Evolutionary conservation across 192 early-diverging fungal species (phyloP).

Genomic region (Allomyces macrogynus): DNA sequence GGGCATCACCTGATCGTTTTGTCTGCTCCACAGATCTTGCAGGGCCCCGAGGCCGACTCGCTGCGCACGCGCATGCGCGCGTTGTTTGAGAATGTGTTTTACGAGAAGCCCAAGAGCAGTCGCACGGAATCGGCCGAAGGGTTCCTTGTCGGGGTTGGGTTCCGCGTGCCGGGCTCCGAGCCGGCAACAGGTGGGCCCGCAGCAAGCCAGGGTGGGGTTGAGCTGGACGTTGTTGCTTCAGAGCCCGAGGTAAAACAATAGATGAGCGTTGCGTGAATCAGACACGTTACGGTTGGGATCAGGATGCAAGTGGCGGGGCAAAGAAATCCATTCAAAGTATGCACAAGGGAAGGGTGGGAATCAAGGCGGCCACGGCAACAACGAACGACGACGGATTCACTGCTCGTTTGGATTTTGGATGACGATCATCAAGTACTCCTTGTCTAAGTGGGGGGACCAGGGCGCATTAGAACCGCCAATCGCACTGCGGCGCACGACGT

Average conservation of each 20-base stretch:
- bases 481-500: background rate
- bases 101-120: background rate
- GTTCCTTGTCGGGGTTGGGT: background rate
- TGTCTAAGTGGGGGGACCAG: constrained; percentile 24
- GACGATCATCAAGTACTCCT: constrained; percentile 67
- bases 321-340: too few species aligned
- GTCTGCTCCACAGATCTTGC: background rate
- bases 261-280: too few species aligned
- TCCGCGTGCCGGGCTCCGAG: background rate
- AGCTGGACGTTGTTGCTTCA: too few species aligned
- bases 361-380: too few species aligned
- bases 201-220: too few species aligned
- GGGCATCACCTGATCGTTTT: background rate
- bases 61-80: background rate
- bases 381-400: background rate
- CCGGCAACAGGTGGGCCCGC: too few species aligned
- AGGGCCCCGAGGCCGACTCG: background rate
- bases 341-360: too few species aligned
- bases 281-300: too few species aligned
- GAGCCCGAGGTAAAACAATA: too few species aligned
- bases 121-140: background rate
- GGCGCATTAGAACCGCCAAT: background rate
- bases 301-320: too few species aligned
- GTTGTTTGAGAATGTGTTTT: background rate
- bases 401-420: constrained; percentile 41